phyloP scores from a whole-genome alignment of 2,329 filamentous ascomycete genomes.

The Ophiostoma novo-ulmi region DNA sequence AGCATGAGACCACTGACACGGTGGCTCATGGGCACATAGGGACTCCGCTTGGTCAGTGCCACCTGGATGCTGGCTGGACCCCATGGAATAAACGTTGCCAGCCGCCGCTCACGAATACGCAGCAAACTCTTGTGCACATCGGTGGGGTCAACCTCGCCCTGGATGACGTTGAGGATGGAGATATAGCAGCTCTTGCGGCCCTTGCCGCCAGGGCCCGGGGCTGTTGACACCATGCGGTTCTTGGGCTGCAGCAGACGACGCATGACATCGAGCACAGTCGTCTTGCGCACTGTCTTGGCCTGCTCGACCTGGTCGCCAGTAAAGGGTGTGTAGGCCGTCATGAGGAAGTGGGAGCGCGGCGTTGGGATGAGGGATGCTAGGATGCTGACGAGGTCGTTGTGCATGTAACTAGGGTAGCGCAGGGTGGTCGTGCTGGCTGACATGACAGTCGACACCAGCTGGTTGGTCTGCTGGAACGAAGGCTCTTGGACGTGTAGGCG shows the following conservation, averaged over 20 bases:
- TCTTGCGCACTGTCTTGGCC: constrained; percentile 96
- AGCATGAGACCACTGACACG: constrained; percentile 95
- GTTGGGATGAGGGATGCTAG: constrained; percentile 93
- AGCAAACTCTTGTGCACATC: constrained; percentile 98
- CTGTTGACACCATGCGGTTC: constrained; percentile 97
- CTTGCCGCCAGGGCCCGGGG: constrained; percentile 53
- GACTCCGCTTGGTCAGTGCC: constrained; percentile 90
- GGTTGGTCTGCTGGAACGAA: constrained; percentile 95
- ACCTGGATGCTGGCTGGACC: constrained; percentile 97
- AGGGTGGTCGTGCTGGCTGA: constrained; percentile 95
- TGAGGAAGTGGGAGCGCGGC: constrained; percentile 93
- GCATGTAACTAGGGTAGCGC: constrained; percentile 97
- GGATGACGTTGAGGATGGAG: constrained; percentile 96
- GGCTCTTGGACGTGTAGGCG: constrained; percentile 91
- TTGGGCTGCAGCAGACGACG: constrained; percentile 90
- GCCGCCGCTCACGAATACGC: constrained; percentile 85
- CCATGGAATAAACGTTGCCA: constrained; percentile 98
- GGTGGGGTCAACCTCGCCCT: constrained; percentile 95
- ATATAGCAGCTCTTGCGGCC: constrained; percentile 96
- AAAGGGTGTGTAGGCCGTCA: constrained; percentile 97
- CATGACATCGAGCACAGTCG: constrained; percentile 97
- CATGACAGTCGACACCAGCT: constrained; percentile 97
- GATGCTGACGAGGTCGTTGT: constrained; percentile 97
- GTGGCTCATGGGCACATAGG: constrained; percentile 89
- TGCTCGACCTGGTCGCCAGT: constrained; percentile 94